phyloP scores from a whole-genome alignment of 1,284 basidiomycete genomes.

The Vanrija humicola region DNA sequence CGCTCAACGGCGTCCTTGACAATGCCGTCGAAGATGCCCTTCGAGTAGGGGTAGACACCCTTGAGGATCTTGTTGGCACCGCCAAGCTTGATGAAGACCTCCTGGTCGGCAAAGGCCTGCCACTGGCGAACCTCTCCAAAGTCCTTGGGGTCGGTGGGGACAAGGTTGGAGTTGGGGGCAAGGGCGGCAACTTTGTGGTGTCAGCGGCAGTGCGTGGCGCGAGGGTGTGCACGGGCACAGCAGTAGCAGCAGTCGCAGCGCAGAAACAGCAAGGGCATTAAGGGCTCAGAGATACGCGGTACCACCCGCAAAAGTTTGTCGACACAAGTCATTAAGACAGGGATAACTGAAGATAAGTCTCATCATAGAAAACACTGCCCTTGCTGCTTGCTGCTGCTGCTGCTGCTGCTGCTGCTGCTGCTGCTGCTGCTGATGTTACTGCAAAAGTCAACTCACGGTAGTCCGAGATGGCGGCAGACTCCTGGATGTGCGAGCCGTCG shows the following conservation, averaged over 20 bases:
- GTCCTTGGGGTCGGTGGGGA: constrained; percentile 58
- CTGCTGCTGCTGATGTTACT: neutral
- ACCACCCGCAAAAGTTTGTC: constrained; percentile 56
- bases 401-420: neutral
- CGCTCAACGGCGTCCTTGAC: constrained; percentile 29
- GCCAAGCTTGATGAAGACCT: constrained; percentile 47
- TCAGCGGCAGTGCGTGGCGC: neutral
- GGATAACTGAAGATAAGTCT: constrained; percentile 57
- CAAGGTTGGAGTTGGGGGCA: constrained; percentile 63
- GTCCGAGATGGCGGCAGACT: constrained; percentile 74
- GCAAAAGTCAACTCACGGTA: constrained; percentile 66
- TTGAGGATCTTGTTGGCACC: constrained; percentile 52
- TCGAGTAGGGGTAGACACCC: constrained; percentile 56
- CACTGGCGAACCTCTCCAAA: constrained; percentile 65
- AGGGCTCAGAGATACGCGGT: constrained; percentile 49
- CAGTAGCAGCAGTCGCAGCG: constrained; percentile 3
- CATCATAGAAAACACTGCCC: constrained; percentile 41
- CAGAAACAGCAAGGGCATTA: constrained; percentile 1
- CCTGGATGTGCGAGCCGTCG: constrained; percentile 74
- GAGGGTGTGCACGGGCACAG: neutral
- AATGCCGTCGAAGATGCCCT: constrained; percentile 52
- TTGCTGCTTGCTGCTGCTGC: neutral
- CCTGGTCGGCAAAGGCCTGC: constrained; percentile 61
- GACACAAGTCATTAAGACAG: constrained; percentile 63
- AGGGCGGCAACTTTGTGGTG: constrained; percentile 61